Evolutionary conservation across 2,329 filamentous ascomycete genomes (phyloP), one percentile per base, ranked within the genome.

Genomic region (Calonectria multiphialidica): DNA sequence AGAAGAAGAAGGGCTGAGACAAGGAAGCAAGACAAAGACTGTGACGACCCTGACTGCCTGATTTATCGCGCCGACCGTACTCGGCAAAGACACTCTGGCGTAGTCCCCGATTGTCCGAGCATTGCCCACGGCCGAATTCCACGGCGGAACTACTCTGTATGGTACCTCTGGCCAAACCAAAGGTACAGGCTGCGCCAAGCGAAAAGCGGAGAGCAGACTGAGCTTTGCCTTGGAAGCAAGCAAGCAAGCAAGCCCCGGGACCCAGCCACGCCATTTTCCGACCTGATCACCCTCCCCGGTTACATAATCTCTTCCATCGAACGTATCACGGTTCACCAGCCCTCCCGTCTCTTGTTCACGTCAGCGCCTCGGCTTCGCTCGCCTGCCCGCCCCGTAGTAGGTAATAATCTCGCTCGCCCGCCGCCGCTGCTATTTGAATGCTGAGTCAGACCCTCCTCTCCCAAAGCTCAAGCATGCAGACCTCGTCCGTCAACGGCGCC

Each of bases 381-480:
- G 74, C 76, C 76, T 76, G 73, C 78, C 76, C 75, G 73, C 78
- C 71, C 63, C 73, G 75, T 77, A 77, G 78, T 59, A 59, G 53
- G 53, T 79, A 80, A 79, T 79, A 79, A 79, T 77, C 78, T 80
- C 72, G 77, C 72, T 62, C 72, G 71, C 75, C 68, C 74, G 66
- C 74, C 74, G 66, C 74, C 63, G 69, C 75, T 72, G 75, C 72
- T 77, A 79, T 79, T 76, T 78, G 77, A 75, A 76, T 82, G 81
- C 81, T 82, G 81, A 82, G 80, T 82, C 80, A 82, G 81, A 82
- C 75, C 77, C 74, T 76, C 72, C 70, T 74, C 71, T 66, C 75
- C 72, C 75, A 74, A 74, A 80, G 75, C 75, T 76, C 75, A 76
- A 81, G 78, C 78, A 81, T 81, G 80, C 78, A 79, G 79, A 76